Evolutionary conservation across 306 rosid genomes (phyloP).

Genomic region (Fragaria vesca): DNA sequence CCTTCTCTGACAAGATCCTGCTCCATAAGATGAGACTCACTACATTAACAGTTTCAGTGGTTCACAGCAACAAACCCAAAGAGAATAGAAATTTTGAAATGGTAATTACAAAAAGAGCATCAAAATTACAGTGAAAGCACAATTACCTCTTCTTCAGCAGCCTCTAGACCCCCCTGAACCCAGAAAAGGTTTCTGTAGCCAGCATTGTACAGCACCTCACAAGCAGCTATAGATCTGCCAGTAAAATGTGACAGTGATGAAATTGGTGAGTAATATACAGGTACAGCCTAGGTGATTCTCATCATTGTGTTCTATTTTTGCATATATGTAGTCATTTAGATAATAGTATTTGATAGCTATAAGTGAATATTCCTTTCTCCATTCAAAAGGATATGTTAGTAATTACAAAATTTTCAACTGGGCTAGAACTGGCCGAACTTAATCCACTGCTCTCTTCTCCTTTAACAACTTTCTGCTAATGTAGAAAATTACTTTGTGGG

Average conservation of each 20-base stretch:
- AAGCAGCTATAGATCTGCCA: conserved; percentile 86
- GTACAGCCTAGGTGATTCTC: background rate
- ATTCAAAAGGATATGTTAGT: conserved; percentile 1
- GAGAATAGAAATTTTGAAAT: background rate
- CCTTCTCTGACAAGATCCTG: conserved; percentile 95
- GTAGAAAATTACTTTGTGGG: background rate
- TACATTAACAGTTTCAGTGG: conserved; percentile 21
- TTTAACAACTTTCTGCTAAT: background rate
- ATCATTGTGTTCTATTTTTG: background rate
- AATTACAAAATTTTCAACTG: background rate
- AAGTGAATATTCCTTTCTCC: background rate
- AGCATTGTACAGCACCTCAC: conserved; percentile 72
- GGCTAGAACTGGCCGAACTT: background rate
- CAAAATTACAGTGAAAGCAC: background rate
- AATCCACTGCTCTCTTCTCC: background rate
- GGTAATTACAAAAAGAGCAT: conserved; percentile 11
- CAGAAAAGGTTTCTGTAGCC: conserved; percentile 88
- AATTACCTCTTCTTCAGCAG: conserved; percentile 87
- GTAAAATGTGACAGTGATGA: conserved; percentile 10
- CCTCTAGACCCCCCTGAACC: conserved; percentile 94
- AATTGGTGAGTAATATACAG: conserved; percentile 5
- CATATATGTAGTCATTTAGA: background rate
- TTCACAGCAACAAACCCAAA: conserved; percentile 11
- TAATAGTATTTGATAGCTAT: background rate
- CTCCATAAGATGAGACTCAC: conserved; percentile 27